Evolutionary conservation across 768 basidiomycete genomes (phyloP).

Genomic region (Amanita rubescens): DNA sequence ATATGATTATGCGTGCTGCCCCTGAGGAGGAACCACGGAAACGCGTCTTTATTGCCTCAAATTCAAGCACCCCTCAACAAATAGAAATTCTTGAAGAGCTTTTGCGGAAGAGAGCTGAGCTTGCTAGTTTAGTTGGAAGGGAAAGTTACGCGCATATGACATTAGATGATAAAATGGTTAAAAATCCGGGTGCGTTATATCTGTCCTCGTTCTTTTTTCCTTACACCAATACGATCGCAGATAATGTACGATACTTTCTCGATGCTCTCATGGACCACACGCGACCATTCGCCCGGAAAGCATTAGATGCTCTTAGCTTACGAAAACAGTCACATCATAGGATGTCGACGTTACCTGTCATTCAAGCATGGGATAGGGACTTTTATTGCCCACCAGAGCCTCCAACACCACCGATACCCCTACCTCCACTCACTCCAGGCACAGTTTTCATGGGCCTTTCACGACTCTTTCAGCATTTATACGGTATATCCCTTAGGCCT

Average conservation of each 20-base stretch:
- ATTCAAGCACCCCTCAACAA: slow-evolving; percentile 68
- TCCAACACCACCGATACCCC: slow-evolving; percentile 63
- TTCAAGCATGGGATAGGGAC: slow-evolving; percentile 97
- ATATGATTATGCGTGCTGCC: slow-evolving; percentile 88
- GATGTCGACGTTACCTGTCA: slow-evolving; percentile 47
- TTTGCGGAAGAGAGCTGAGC: slow-evolving; percentile 67
- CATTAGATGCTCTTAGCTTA: slow-evolving; percentile 56
- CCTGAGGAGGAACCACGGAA: slow-evolving; percentile 77
- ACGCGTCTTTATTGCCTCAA: slow-evolving; percentile 76
- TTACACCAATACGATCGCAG: slow-evolving; percentile 26
- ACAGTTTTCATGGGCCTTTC: slow-evolving; percentile 90
- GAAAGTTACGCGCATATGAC: slow-evolving; percentile 84
- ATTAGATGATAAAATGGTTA: slow-evolving; percentile 95
- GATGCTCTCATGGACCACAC: slow-evolving; percentile 76
- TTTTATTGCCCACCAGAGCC: slow-evolving; percentile 83
- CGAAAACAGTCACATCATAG: slow-evolving; percentile 73
- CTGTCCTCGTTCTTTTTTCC: not conserved
- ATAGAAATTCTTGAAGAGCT: slow-evolving; percentile 72
- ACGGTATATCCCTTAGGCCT: slow-evolving; percentile 79
- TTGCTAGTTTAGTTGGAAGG: slow-evolving; percentile 80
- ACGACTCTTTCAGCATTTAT: slow-evolving; percentile 76
- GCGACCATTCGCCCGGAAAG: slow-evolving; percentile 64
- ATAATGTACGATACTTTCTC: slow-evolving; percentile 84
- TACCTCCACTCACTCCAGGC: slow-evolving; percentile 79
- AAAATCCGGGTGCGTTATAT: slow-evolving; percentile 74